Conservation (phyloP, 78 protist species). For the Dictyostelium discoideum region DNA sequence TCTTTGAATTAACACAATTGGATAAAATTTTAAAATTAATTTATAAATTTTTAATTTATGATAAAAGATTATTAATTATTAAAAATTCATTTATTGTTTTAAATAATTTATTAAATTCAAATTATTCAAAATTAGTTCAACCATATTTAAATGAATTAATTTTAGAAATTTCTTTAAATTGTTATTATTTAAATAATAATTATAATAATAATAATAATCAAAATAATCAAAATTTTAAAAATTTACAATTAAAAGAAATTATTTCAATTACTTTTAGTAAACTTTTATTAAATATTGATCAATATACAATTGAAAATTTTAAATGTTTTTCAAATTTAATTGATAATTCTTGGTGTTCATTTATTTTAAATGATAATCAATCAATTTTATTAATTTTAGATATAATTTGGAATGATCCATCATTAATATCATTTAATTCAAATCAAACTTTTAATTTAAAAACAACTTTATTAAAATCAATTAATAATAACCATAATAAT, state of each 20-base stretch:
- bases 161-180: background rate
- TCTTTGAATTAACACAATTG: background rate
- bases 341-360: background rate
- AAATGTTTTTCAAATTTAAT: background rate
- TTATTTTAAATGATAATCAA: background rate
- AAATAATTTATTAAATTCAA: background rate
- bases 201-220: background rate
- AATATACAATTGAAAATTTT: background rate
- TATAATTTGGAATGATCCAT: background rate
- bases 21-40: background rate
- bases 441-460: background rate
- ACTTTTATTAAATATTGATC: background rate
- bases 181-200: background rate
- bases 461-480: background rate
- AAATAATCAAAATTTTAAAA: background rate
- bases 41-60: background rate
- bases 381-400: background rate
- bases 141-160: background rate
- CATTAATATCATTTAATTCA: background rate
- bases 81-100: background rate
- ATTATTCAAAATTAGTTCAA: background rate
- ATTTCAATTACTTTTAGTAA: conserved; percentile 1
- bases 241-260: background rate
- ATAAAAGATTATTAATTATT: background rate
- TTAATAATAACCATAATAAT: background rate